A percentile compares a stretch with the other conserved stretches of the same genome.
phyloP scores from a whole-genome alignment of 169 alveolate species.

The Cryptosporidium sp. region DNA sequence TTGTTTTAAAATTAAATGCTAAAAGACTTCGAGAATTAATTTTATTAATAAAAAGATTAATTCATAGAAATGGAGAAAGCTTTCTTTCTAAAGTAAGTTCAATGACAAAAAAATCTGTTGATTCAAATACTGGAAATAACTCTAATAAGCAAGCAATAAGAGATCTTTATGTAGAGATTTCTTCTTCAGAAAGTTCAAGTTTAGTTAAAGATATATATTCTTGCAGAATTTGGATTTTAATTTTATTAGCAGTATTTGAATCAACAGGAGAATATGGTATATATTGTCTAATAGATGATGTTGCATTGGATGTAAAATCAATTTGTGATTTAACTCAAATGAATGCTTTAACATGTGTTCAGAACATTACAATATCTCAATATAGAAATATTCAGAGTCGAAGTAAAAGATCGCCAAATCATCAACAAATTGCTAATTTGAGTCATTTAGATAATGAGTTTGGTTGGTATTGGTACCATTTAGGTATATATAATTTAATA shows the following conservation, averaged over 20 bases:
- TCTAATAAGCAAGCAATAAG: conserved; percentile 1
- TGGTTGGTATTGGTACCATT: conserved; percentile 74
- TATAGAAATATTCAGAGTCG: conserved; percentile 2
- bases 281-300: conserved; percentile 44
- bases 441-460: conserved; percentile 4
- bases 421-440: conserved; percentile 29
- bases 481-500: conserved; percentile 50
- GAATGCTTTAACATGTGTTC: conserved; percentile 63
- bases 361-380: conserved; percentile 36
- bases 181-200: background rate
- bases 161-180: conserved; percentile 12
- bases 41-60: conserved; percentile 10
- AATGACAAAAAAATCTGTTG: background rate
- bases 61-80: conserved; percentile 63
- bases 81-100: conserved; percentile 15
- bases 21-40: conserved; percentile 29
- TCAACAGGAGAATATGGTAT: conserved; percentile 50
- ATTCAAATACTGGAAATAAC: background rate
- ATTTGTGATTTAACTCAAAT: conserved; percentile 46
- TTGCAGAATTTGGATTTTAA: conserved; percentile 53
- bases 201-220: conserved; percentile 35
- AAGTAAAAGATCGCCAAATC: background rate
- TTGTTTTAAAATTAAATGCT: conserved; percentile 25
- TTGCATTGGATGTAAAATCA: conserved; percentile 41
- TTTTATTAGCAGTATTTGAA: conserved; percentile 19